These are phyloP conservation scores for Dipodascus geniculatus DNA, from an alignment of 805 yeast genomes.

Conservation along the genomic window DNA sequence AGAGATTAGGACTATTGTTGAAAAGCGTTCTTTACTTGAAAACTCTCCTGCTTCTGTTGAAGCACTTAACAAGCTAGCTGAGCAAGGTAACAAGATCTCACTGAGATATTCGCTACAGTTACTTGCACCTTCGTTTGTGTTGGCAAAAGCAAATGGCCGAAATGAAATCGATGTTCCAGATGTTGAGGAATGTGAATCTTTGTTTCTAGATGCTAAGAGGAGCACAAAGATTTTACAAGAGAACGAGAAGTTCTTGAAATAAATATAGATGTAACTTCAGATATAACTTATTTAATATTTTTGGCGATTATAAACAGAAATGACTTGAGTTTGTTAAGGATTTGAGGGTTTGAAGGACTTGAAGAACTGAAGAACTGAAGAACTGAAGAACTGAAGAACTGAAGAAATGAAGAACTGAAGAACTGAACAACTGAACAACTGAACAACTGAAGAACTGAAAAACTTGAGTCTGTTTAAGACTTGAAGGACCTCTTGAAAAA, in stretches of 20 bases:
- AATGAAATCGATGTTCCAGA: conserved; percentile 56
- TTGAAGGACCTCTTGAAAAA: too few relatives aligned
- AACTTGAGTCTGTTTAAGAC: too few relatives aligned
- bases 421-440: too few relatives aligned
- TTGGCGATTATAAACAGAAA: too few relatives aligned
- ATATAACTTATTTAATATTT: background rate
- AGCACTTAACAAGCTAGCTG: conserved; percentile 68
- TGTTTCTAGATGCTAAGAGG: conserved; percentile 80
- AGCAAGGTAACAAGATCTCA: conserved; percentile 64
- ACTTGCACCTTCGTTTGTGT: conserved; percentile 79
- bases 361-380: too few relatives aligned
- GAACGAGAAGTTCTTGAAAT: conserved; percentile 23
- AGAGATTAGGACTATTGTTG: conserved; percentile 72
- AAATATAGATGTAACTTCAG: too few relatives aligned
- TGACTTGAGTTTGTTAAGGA: too few relatives aligned
- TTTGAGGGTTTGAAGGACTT: too few relatives aligned
- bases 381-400: too few relatives aligned
- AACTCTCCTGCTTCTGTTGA: conserved; percentile 48
- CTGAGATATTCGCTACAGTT: conserved; percentile 87
- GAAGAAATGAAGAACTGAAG: too few relatives aligned
- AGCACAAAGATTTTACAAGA: conserved; percentile 55
- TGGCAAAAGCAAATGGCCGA: conserved; percentile 65
- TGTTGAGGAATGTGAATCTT: conserved; percentile 67
- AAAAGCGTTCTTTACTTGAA: conserved; percentile 73
- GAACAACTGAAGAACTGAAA: too few relatives aligned